phyloP scores from a whole-genome alignment of 495 filamentous ascomycete genomes.

The Xylona heveae region DNA sequence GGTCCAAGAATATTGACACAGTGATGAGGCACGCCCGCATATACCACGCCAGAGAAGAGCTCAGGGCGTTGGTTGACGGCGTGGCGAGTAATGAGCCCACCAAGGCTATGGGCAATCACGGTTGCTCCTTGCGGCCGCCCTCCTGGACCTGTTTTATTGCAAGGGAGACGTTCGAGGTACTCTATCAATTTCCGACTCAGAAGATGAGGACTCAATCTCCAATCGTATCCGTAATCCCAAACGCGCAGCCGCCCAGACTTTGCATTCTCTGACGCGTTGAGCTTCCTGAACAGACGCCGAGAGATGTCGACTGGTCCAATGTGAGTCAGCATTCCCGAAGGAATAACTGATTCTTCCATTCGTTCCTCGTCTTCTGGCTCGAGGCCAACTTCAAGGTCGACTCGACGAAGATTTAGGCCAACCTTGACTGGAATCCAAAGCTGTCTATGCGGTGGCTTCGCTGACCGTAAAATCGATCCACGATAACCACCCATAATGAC shows the following conservation, averaged over 20 bases:
- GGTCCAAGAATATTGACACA: slow-evolving; percentile 88
- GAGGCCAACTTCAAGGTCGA: slow-evolving; percentile 75
- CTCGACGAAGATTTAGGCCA: slow-evolving; percentile 76
- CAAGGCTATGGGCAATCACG: slow-evolving; percentile 78
- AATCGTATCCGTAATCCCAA: slow-evolving; percentile 89
- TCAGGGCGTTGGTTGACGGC: slow-evolving; percentile 76
- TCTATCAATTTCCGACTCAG: slow-evolving; percentile 44
- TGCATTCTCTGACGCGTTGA: slow-evolving; percentile 53
- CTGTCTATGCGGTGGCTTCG: slow-evolving; percentile 56
- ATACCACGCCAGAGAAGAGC: slow-evolving; percentile 71
- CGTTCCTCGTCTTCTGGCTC: slow-evolving; percentile 66
- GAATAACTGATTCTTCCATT: slow-evolving; percentile 60
- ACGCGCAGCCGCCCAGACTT: slow-evolving; percentile 50
- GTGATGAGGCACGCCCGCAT: slow-evolving; percentile 63
- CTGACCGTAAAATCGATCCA: slow-evolving; percentile 74
- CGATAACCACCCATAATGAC: slow-evolving; percentile 73
- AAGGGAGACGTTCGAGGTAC: slow-evolving; percentile 55
- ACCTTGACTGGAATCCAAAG: slow-evolving; percentile 92
- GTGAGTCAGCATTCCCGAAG: slow-evolving; percentile 70
- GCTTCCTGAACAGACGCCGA: slow-evolving; percentile 53
- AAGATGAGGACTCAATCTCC: slow-evolving; percentile 69
- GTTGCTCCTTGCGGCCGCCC: slow-evolving; percentile 36
- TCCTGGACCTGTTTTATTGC: slow-evolving; percentile 40
- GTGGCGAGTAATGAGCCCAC: slow-evolving; percentile 75
- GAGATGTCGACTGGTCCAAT: slow-evolving; percentile 88